Evolutionary conservation across 208 protist genomes (phyloP).

Genomic region (Crithidia brevicula): DNA sequence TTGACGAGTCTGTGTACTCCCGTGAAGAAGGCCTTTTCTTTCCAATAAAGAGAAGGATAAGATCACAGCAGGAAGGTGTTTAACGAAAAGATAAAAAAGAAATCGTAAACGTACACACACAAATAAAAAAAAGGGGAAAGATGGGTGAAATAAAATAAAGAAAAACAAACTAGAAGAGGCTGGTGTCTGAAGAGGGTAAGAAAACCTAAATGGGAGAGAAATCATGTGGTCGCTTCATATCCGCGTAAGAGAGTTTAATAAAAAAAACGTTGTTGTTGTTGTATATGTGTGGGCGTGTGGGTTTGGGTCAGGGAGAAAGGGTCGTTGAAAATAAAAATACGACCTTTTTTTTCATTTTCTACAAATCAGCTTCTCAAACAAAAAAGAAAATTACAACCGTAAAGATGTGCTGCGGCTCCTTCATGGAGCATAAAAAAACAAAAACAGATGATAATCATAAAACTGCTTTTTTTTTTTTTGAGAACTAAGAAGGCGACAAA

Average conservation of each 20-base stretch:
- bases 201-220: conserved; percentile 10
- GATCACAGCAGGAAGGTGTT: background rate
- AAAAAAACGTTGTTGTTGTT: conserved; percentile 17
- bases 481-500: background rate
- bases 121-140: background rate
- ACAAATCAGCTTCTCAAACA: conserved; percentile 6
- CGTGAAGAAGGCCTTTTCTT: background rate
- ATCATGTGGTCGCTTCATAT: conserved; percentile 23
- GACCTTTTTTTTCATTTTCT: too few relatives aligned
- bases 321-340: too few relatives aligned
- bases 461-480: too few relatives aligned
- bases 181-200: background rate
- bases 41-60: background rate
- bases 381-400: too few relatives aligned
- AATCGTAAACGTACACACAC: background rate
- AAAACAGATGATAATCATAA: background rate
- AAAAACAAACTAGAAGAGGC: conserved; percentile 9
- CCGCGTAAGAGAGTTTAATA: conserved; percentile 13
- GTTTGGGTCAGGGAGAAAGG: background rate
- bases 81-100: background rate
- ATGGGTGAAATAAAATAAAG: background rate
- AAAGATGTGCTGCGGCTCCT: too few relatives aligned
- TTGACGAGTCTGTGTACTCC: background rate
- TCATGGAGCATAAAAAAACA: too few relatives aligned
- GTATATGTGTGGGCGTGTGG: background rate